Evolutionary conservation across 2,329 filamentous ascomycete genomes (phyloP), one percentile per base, ranked within the genome.

Genomic region (Hypoxylon sp.): DNA sequence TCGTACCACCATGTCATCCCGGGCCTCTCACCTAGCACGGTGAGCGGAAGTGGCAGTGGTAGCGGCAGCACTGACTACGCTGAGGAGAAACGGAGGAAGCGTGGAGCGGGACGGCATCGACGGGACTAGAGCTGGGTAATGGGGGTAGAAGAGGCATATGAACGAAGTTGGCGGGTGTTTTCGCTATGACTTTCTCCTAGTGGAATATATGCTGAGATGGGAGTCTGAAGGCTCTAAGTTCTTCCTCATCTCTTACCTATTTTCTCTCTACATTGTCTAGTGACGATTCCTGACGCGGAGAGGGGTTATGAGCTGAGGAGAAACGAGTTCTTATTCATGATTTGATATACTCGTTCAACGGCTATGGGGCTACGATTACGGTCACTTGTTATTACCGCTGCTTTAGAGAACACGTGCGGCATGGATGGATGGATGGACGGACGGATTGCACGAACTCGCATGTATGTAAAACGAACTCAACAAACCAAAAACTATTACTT

Each of bases 1-100:
- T 83, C 85, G 39, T 88, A 89, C 74, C 82, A 81, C 70, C 86
- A 88, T 71, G 78, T 84, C 39, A 86, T 88, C 76, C 87, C 87
- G 2, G 86, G 87, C 70, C 75, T 87, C 71, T 81, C 81, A 67
- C 72, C 70, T 10, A 74, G 72, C 57, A 72, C 78, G 57, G 79
- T 74, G 66, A 78, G 67, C 29, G 66, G 51, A 5, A 62, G 55
- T 37, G 57, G 44, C 14, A 54, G 42, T 11, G 59, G 44, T 11
- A 56, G 55, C 57, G 78, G 70, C 10, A 73, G 73, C 2, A 75
- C 75, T 35, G 82, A 83, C 48, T 82, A 84, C 55, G 74, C 78
- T 0, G 80, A 85, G 70, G 83, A 85, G 77, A 81, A 80, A 76
- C 74, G 83, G 26, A 81, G 79, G 79, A 80, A 78, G 75, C 76